Evolutionary conservation across 371 early-diverging fungal species (phyloP).

Genomic region (Apophysomyces elegans): DNA sequence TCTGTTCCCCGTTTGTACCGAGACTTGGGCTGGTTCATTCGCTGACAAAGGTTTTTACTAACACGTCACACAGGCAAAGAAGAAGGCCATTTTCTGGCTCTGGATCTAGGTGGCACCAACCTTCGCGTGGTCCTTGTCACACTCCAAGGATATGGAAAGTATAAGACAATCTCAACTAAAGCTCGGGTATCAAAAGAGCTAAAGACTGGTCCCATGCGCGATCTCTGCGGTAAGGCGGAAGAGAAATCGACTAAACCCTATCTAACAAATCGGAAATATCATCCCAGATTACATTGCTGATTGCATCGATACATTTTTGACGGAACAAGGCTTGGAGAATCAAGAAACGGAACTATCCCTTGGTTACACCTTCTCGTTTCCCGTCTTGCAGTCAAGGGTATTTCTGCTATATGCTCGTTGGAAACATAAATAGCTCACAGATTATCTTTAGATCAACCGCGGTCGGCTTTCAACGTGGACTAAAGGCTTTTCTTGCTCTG

Average conservation of each 20-base stretch:
- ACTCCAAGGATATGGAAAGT: conserved; percentile 77
- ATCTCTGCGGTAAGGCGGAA: conserved; percentile 44
- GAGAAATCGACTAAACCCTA: neutral
- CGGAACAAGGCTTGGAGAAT: conserved; percentile 55
- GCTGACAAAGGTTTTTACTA: neutral
- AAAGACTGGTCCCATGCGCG: conserved; percentile 66
- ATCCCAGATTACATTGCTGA: conserved; percentile 86
- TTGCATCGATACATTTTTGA: conserved; percentile 78
- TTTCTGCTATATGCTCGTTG: conserved; percentile 21
- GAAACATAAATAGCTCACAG: conserved; percentile 7
- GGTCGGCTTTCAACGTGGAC: conserved; percentile 89
- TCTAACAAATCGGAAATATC: neutral
- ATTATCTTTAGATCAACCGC: conserved; percentile 53
- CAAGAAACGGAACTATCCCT: conserved; percentile 54
- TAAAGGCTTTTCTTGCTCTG: conserved; percentile 86
- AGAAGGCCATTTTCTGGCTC: conserved; percentile 83
- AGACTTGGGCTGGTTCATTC: neutral
- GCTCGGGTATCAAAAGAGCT: conserved; percentile 79
- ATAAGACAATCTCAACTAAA: conserved; percentile 74
- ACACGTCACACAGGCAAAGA: conserved; percentile 72
- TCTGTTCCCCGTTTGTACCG: conserved; percentile 11
- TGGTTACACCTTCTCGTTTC: conserved; percentile 98
- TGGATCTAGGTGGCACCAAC: conserved; percentile 96
- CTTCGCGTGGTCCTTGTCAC: conserved; percentile 88
- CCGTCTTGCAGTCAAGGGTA: conserved; percentile 80